Conservation (phyloP, 345 rosid genomes). For the Citrus sp. region DNA sequence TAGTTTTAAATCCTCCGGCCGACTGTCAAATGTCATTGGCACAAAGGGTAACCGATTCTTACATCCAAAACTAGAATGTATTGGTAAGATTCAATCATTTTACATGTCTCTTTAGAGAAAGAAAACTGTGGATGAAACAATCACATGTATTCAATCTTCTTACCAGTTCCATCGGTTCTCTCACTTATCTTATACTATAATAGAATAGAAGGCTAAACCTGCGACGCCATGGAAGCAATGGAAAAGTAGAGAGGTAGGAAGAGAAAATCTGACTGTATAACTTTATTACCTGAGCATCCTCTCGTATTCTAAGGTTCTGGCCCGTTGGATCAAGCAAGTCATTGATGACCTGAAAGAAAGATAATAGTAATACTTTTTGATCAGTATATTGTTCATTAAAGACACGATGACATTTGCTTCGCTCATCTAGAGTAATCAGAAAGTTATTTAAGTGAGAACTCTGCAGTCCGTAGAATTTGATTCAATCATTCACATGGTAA, state of each 20-base stretch:
- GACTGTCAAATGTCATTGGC: neutral
- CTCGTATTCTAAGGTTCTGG: constrained; percentile 88
- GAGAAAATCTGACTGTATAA: neutral
- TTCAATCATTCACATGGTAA: neutral
- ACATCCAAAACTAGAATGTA: neutral
- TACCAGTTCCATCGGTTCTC: too few relatives aligned
- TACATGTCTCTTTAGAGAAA: neutral
- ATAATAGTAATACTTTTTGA: neutral
- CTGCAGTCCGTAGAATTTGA: neutral
- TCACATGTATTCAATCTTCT: neutral
- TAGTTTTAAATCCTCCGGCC: neutral
- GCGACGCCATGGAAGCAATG: neutral
- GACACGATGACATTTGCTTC: neutral
- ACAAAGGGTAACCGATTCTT: neutral
- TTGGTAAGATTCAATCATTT: neutral
- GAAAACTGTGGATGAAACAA: neutral
- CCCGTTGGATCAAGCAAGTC: constrained; percentile 87
- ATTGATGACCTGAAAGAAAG: constrained; percentile 67
- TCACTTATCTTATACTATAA: too few relatives aligned
- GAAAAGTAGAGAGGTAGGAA: neutral
- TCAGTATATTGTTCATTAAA: neutral
- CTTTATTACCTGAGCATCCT: constrained; percentile 73
- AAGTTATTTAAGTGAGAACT: neutral
- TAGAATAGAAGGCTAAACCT: too few relatives aligned
- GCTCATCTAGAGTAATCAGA: neutral